Conservation (phyloP, 2,329 filamentous ascomycete species). For the Sarocladium oryzae region DNA sequence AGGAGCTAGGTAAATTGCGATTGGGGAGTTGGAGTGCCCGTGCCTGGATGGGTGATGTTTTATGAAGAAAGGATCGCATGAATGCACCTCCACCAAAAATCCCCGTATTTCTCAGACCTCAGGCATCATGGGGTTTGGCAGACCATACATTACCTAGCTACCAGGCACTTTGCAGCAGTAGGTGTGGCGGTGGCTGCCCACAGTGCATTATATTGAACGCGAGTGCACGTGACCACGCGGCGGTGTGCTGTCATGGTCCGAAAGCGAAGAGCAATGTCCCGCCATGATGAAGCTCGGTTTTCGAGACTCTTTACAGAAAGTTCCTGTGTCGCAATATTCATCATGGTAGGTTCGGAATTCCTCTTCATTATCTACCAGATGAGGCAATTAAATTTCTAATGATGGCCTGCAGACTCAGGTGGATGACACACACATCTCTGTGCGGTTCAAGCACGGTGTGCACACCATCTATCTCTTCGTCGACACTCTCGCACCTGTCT, state of each 20-base stretch:
- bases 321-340: neutral
- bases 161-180: no score
- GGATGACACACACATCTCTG: slow-evolving; percentile 50
- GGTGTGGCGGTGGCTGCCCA: neutral
- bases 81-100: neutral
- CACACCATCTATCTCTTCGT: slow-evolving; percentile 66
- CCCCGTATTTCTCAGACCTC: neutral
- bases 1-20: neutral
- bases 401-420: slow-evolving; percentile 19
- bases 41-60: neutral
- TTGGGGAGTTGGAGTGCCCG: neutral
- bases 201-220: slow-evolving; percentile 15
- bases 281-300: neutral
- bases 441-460: slow-evolving; percentile 67
- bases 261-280: neutral
- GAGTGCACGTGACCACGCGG: slow-evolving; percentile 24
- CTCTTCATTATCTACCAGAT: neutral
- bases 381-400: neutral
- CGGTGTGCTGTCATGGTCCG: neutral
- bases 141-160: no score
- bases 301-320: neutral
- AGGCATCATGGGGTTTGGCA: slow-evolving; percentile 1
- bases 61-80: neutral
- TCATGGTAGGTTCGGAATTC: neutral
- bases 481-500: slow-evolving; percentile 50